Evolutionary conservation across 2,329 filamentous ascomycete genomes (phyloP).

Genomic region (Thelonectria olida): DNA sequence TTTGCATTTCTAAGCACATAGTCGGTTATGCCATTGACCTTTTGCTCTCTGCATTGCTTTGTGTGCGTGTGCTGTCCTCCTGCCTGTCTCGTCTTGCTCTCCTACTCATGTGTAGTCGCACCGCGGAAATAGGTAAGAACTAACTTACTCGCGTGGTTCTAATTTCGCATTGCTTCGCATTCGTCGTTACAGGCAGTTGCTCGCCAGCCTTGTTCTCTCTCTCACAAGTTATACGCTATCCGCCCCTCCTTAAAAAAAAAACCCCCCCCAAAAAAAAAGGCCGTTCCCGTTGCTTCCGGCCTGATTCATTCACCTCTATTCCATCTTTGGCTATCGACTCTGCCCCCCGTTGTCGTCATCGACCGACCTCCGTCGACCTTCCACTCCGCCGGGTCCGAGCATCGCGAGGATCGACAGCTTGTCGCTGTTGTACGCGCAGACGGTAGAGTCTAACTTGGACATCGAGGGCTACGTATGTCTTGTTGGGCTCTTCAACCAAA

Average conservation of each 20-base stretch:
- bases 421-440: background rate
- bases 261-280: background rate
- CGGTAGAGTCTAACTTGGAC: too few relatives aligned
- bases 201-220: background rate
- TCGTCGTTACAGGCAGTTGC: too few relatives aligned
- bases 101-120: background rate
- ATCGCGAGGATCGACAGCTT: background rate
- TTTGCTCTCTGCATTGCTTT: background rate
- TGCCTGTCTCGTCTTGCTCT: background rate
- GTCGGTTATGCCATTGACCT: background rate
- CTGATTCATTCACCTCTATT: background rate
- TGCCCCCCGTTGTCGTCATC: slow-evolving; percentile 3
- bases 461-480: too few relatives aligned
- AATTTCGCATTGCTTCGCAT: background rate
- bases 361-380: background rate
- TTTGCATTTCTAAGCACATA: background rate
- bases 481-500: too few relatives aligned
- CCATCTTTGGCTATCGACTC: background rate
- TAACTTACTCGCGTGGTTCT: background rate
- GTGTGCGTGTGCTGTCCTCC: background rate
- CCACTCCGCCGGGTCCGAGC: background rate
- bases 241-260: background rate
- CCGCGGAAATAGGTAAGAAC: too few relatives aligned
- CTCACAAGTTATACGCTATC: background rate
- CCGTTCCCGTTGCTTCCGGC: slow-evolving; percentile 8